Base-by-base conservation (phyloP, 306 rosid genomes). In the Castanospermum australe region DNA sequence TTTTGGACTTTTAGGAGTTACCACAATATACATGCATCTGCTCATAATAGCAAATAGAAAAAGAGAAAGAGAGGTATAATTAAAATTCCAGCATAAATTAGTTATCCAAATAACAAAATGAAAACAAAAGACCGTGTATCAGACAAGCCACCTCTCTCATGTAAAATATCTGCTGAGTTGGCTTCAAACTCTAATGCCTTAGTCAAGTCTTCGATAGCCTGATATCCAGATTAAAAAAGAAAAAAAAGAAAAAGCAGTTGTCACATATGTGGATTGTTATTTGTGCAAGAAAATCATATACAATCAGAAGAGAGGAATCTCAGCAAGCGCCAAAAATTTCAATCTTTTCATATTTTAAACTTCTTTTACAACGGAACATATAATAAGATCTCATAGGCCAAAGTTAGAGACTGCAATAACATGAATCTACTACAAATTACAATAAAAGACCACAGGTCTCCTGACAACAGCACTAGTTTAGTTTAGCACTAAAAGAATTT, bases 171-270 rank as follows among this genome's bases (percentile, higher is more conserved):
- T 32, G 92, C 90, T 6, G 97, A 86, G 85, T 91, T 81, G 67
- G 97, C 87, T 76, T 93, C 98, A 81, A 88, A 91, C 87, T 89
- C 94, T 79, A 93, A 83, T 60, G 98, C 98, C 79, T 84, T 88
- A 20, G 94, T 85, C 84, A 93, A 85, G 84, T 93, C 98, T 84
- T 85, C 90, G 79, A 91, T 93, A 63, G 97, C 98, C 98, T 93
- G 85, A 78, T 22, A 84, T 75, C 44, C 61, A 67, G 24, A 35
- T 38, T 47, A 69, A 51, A 63, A 78, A n/a, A 56, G 24, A 36
- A 56, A 54, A 55, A 45, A 41, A 48, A 4, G 1, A n/a, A 51
- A 51, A 74, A 32, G 25, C 51, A 78, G 25, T 20, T 71, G 73
- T 57, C 71, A 75, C 36, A 50, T 24, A 24, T 52, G 69, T 41